Conservation (phyloP, 164 flowering plant genomes). For the Magnolia kwangsiensis region DNA sequence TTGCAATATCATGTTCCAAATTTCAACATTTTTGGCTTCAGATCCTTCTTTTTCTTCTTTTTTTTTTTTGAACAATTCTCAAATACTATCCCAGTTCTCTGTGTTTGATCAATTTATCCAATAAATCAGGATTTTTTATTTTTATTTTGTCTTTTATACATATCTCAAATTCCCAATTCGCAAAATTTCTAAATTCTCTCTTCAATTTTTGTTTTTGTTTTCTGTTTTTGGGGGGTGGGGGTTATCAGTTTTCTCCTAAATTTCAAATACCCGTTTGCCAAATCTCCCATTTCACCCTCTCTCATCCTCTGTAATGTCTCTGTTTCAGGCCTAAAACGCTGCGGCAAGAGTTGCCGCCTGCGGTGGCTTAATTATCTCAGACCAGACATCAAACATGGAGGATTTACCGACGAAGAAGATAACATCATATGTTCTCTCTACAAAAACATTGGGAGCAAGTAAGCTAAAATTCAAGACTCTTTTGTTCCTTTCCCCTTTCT, state of each 20-base stretch:
- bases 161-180: neutral
- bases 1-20: neutral
- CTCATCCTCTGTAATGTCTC: neutral
- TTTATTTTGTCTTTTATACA: no score
- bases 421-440: slow-evolving; percentile 42
- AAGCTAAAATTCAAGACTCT: neutral
- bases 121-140: neutral
- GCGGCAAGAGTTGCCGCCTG: slow-evolving; percentile 78
- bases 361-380: slow-evolving; percentile 80
- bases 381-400: slow-evolving; percentile 73
- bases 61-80: neutral
- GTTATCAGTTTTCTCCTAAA: no score
- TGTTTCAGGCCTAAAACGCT: slow-evolving; percentile 54
- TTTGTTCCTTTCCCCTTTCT: neutral
- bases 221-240: no score
- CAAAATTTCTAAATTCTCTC: neutral
- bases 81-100: neutral
- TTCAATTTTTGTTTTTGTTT: no score
- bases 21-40: neutral
- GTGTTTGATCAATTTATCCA: neutral
- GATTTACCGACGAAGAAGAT: slow-evolving; percentile 67
- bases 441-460: slow-evolving; percentile 62
- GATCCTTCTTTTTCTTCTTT: neutral
- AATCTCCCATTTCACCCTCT: neutral
- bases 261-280: no score